These are phyloP conservation scores for Dissophora ornata DNA, from an alignment of 192 early-diverging fungal genomes.

Conservation along the genomic window DNA sequence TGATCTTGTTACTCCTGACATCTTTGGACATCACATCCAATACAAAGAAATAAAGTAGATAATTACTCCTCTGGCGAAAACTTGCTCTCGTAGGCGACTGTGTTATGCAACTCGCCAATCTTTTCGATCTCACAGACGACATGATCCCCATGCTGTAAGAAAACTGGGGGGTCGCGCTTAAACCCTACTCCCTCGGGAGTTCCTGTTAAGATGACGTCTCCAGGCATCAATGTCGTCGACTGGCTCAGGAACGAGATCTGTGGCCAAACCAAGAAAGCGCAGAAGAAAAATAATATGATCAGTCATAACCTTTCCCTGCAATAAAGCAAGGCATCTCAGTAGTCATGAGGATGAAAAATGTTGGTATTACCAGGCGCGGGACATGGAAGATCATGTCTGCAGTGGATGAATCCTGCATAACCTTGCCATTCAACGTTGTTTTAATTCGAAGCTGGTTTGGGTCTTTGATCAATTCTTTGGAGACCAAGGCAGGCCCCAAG, in stretches of 20 bases:
- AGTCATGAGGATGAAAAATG: neutral
- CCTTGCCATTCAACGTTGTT: slow-evolving; percentile 57
- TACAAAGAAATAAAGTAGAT: no score
- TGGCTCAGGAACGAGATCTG: slow-evolving; percentile 67
- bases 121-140: slow-evolving; percentile 62
- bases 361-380: slow-evolving; percentile 48
- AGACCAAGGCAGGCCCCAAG: slow-evolving; percentile 68
- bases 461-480: slow-evolving; percentile 57
- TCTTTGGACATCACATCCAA: no score
- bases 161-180: slow-evolving; percentile 62
- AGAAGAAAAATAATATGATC: neutral
- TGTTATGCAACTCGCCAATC: slow-evolving; percentile 63
- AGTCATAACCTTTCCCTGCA: neutral
- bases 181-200: slow-evolving; percentile 61
- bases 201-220: slow-evolving; percentile 65
- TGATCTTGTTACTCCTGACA: no score
- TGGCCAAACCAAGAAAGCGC: neutral
- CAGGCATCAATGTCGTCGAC: slow-evolving; percentile 68
- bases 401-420: slow-evolving; percentile 64
- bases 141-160: slow-evolving; percentile 63
- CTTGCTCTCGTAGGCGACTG: slow-evolving; percentile 59
- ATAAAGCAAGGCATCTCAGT: no score
- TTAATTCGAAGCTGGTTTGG: slow-evolving; percentile 62
- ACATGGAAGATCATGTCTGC: slow-evolving; percentile 70
- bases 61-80: neutral